Conservation (phyloP, 192 early-diverging fungal genomes). For the Podila verticillata region DNA sequence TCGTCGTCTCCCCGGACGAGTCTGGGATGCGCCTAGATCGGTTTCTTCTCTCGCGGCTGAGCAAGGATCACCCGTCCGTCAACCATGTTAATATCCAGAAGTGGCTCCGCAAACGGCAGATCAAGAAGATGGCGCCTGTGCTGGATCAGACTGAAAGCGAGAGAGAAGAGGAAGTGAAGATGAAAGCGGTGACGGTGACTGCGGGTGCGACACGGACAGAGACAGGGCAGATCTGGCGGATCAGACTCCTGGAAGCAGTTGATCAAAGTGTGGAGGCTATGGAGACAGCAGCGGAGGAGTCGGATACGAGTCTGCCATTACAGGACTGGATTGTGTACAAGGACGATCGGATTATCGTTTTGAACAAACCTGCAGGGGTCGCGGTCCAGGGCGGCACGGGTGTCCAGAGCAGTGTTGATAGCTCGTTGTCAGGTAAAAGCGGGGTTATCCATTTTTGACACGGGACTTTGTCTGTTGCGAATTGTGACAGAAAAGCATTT, state of each 20-base stretch:
- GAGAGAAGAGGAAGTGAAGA: too few relatives aligned
- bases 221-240: constrained; percentile 27
- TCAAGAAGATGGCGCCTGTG: constrained; percentile 2
- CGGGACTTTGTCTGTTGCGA: too few relatives aligned
- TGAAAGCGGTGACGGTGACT: not conserved
- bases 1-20: constrained; percentile 20
- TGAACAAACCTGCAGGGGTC: constrained; percentile 29
- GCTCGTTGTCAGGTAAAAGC: constrained; percentile 17
- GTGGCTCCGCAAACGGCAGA: constrained; percentile 23
- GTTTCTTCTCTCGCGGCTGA: constrained; percentile 17
- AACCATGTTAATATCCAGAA: constrained; percentile 13
- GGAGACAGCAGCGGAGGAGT: too few relatives aligned
- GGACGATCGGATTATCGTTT: constrained; percentile 17
- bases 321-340: constrained; percentile 28
- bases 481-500: too few relatives aligned
- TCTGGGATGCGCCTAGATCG: constrained; percentile 37
- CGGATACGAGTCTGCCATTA: constrained; percentile 6
- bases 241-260: not conserved
- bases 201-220: constrained; percentile 1
- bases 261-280: too few relatives aligned
- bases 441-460: too few relatives aligned
- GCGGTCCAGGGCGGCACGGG: constrained; percentile 30
- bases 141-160: not conserved
- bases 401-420: constrained; percentile 6
- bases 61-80: not conserved